A percentile compares a stretch with the other conserved stretches of the same genome.
Evolutionary conservation across 129 eudicot genomes (phyloP).

Genomic region (Arctium lappa): DNA sequence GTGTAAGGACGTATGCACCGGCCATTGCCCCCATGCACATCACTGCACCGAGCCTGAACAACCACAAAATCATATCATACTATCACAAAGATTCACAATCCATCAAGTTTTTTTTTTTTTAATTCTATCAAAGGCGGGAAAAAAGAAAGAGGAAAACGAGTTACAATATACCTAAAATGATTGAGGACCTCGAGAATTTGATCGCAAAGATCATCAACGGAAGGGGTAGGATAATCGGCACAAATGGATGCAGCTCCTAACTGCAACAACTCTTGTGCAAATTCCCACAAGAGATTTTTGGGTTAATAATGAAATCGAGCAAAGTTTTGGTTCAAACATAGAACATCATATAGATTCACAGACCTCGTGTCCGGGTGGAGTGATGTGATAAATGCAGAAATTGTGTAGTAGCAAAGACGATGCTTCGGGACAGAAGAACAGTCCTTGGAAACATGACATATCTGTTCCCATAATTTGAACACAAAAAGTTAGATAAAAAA

Average conservation of each 20-base stretch:
- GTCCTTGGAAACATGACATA: constrained; percentile 91
- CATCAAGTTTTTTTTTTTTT: no score
- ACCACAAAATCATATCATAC: neutral
- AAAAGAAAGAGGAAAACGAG: neutral
- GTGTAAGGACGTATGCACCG: constrained; percentile 86
- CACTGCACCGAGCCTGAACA: constrained; percentile 80
- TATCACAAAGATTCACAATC: neutral
- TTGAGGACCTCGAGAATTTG: constrained; percentile 69
- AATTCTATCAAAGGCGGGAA: neutral
- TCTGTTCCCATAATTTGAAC: constrained; percentile 38
- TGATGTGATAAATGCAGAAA: constrained; percentile 93
- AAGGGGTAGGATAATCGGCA: constrained; percentile 40
- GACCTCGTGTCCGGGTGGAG: constrained; percentile 99
- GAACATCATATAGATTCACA: constrained; percentile 27
- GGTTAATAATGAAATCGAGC: constrained; percentile 35
- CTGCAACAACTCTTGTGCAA: constrained; percentile 59
- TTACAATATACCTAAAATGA: constrained; percentile 47
- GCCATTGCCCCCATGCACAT: constrained; percentile 99
- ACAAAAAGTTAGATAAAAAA: neutral
- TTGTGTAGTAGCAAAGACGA: constrained; percentile 91
- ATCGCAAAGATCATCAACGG: constrained; percentile 60
- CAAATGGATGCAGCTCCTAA: constrained; percentile 58
- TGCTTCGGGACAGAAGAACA: constrained; percentile 87
- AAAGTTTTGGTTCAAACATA: neutral
- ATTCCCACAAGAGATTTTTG: constrained; percentile 24